Evolutionary conservation across 306 rosid genomes (phyloP).

Genomic region (Fragaria iinumae): DNA sequence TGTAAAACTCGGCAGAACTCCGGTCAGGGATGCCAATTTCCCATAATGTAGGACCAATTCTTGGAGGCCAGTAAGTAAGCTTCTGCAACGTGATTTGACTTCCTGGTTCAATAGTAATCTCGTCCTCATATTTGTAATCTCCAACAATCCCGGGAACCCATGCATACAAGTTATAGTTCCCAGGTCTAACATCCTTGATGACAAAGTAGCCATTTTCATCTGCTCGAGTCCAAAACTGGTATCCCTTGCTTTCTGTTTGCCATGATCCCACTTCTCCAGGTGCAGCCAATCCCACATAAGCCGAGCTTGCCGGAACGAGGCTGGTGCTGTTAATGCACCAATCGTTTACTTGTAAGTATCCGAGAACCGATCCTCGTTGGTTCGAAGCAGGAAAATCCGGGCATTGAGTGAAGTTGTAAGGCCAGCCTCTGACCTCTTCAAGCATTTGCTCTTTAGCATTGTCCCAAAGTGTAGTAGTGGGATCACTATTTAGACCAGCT

Average conservation of each 20-base stretch:
- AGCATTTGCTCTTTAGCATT: slow-evolving; percentile 55
- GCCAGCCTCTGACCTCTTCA: slow-evolving; percentile 57
- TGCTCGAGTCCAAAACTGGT: slow-evolving; percentile 79
- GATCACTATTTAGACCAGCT: not conserved
- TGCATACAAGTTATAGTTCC: slow-evolving; percentile 60
- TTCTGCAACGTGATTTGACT: slow-evolving; percentile 21
- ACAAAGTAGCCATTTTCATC: slow-evolving; percentile 45
- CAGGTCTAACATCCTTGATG: slow-evolving; percentile 52
- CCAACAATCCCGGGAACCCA: slow-evolving; percentile 81
- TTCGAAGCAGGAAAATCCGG: slow-evolving; percentile 40
- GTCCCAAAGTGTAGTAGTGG: slow-evolving; percentile 44
- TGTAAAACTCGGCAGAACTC: slow-evolving; percentile 54
- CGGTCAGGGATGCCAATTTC: slow-evolving; percentile 92
- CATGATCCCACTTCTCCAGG: slow-evolving; percentile 72
- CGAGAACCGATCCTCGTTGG: slow-evolving; percentile 52
- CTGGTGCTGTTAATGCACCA: slow-evolving; percentile 35
- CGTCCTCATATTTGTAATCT: slow-evolving; percentile 46
- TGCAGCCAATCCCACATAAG: slow-evolving; percentile 66
- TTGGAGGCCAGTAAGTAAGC: slow-evolving; percentile 59
- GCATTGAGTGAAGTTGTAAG: slow-evolving; percentile 59
- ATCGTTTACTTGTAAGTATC: slow-evolving; percentile 48
- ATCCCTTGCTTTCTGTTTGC: slow-evolving; percentile 82
- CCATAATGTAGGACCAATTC: slow-evolving; percentile 80
- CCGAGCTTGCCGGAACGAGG: slow-evolving; percentile 31
- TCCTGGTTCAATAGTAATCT: slow-evolving; percentile 51